Conservation (phyloP, 1,284 basidiomycete genomes). For the Tranzscheliella williamsii region DNA sequence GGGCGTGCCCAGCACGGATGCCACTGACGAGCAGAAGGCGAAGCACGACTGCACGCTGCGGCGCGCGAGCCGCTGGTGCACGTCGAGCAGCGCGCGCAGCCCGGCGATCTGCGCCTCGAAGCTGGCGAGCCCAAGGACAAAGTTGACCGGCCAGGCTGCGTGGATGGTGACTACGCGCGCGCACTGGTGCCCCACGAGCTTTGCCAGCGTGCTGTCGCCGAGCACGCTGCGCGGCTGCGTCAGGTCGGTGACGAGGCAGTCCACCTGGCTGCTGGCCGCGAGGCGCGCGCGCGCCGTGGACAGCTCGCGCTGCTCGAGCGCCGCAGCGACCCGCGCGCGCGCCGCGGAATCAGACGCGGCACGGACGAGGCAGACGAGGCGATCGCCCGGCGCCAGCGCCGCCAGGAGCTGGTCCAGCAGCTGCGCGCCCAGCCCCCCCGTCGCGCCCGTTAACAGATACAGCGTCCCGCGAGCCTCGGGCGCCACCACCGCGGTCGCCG, state of each 20-base stretch:
- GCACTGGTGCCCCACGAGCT: background rate
- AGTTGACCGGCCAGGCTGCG: conserved; percentile 53
- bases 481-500: too few relatives aligned
- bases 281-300: too few relatives aligned
- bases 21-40: conserved; percentile 62
- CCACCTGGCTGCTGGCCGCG: too few relatives aligned
- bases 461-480: conserved; percentile 15
- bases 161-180: conserved; percentile 22
- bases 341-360: conserved; percentile 64
- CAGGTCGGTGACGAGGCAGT: too few relatives aligned
- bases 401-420: conserved; percentile 65
- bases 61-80: conserved; percentile 4
- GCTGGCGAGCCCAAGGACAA: conserved; percentile 27
- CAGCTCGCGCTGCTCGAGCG: conserved; percentile 50
- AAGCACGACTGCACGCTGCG: conserved; percentile 51
- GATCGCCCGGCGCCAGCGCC: conserved; percentile 41
- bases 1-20: conserved; percentile 67
- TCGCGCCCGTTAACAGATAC: conserved; percentile 67
- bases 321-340: conserved; percentile 59
- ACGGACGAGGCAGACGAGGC: conserved; percentile 67
- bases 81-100: conserved; percentile 7
- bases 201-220: background rate
- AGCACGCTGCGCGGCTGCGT: too few relatives aligned
- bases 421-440: conserved; percentile 70
- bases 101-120: conserved; percentile 44